phyloP scores from a whole-genome alignment of 2,329 filamentous ascomycete genomes.

The Pseudomassariella vexata region DNA sequence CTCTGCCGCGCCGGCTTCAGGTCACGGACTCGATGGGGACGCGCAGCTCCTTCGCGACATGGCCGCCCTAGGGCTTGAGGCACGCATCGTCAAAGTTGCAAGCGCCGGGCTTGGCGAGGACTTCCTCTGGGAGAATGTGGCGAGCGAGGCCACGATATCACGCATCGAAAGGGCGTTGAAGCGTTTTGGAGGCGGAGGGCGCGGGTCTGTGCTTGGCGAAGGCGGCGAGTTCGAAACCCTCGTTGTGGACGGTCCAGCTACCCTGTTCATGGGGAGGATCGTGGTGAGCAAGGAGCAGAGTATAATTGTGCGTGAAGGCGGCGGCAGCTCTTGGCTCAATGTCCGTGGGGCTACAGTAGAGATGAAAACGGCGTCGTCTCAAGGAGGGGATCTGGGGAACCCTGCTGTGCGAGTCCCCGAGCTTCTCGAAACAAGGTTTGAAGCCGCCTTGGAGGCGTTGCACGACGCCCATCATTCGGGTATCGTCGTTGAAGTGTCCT shows the following conservation, averaged over 20 bases:
- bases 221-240: conserved; percentile 96
- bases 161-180: conserved; percentile 49
- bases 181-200: conserved; percentile 59
- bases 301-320: conserved; percentile 58
- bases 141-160: conserved; percentile 42
- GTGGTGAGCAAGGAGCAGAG: conserved; percentile 49
- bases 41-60: conserved; percentile 73
- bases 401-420: conserved; percentile 49
- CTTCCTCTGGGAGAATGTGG: conserved; percentile 77
- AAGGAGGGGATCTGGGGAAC: conserved; percentile 7
- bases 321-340: conserved; percentile 69
- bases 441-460: conserved; percentile 30
- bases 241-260: conserved; percentile 70
- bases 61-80: conserved; percentile 69
- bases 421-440: conserved; percentile 61
- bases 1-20: conserved; percentile 9
- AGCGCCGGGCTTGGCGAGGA: conserved; percentile 79
- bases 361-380: conserved; percentile 25
- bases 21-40: conserved; percentile 29
- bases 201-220: conserved; percentile 77
- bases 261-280: conserved; percentile 69
- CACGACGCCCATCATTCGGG: not conserved
- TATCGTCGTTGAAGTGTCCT: not conserved
- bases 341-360: conserved; percentile 52
- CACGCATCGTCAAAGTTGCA: conserved; percentile 92